Conservation (phyloP, 768 basidiomycete species). For the Rhodotorula sphaerocarpa region DNA sequence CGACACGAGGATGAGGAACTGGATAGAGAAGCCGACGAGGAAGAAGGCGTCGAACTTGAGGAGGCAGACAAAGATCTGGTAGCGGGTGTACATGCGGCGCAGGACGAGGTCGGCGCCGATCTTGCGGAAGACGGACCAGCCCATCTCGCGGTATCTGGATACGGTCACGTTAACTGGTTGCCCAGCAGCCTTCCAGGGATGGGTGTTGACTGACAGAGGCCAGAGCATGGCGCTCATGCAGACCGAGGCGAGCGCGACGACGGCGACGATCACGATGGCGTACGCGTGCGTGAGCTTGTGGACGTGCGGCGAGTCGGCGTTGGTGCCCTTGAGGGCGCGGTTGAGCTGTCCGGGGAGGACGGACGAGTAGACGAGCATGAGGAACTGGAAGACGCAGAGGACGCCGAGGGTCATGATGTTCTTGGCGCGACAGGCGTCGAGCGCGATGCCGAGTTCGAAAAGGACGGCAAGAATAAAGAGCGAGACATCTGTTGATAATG, state of each 20-base stretch:
- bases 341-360: conserved; percentile 25
- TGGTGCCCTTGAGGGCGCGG: conserved; percentile 11
- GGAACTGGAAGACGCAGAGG: conserved; percentile 18
- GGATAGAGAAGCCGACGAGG: conserved; percentile 17
- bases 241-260: conserved; percentile 8
- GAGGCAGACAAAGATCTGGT: conserved; percentile 19
- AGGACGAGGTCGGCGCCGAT: conserved; percentile 24
- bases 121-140: conserved; percentile 20
- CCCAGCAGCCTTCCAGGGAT: too few species aligned
- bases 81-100: not conserved
- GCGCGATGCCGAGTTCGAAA: conserved; percentile 26
- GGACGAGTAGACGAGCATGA: conserved; percentile 27
- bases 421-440: conserved; percentile 22
- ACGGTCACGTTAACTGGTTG: not conserved
- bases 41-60: conserved; percentile 30
- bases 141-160: conserved; percentile 18
- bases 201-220: not conserved
- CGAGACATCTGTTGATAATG: too few species aligned
- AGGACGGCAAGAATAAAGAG: conserved; percentile 35
- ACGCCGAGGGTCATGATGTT: conserved; percentile 23
- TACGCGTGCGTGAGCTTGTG: conserved; percentile 11
- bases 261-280: conserved; percentile 25
- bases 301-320: conserved; percentile 21
- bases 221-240: conserved; percentile 10
- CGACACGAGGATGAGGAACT: conserved; percentile 33